Base-by-base conservation (phyloP, 305 asterid genomes). In the Solanum hybrid region DNA sequence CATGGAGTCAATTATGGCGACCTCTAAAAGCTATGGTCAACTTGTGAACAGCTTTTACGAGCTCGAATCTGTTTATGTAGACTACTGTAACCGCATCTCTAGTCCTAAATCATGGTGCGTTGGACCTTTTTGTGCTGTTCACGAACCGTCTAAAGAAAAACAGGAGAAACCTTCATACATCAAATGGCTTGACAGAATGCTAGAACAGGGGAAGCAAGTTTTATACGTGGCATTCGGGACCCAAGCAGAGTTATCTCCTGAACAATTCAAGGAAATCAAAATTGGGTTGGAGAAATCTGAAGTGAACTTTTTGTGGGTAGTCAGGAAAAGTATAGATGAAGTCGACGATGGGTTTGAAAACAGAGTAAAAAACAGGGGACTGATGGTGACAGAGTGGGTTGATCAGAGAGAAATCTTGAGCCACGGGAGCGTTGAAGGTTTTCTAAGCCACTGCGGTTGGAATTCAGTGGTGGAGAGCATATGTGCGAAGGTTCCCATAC, bases 221-320 rank as follows among this genome's bases (percentile, higher is more conserved):
- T 89, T 95, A 0, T 96, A 95, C 81, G 88, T 94, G 12, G 96
- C 97, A 3, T 96, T 95, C 10, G 98, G 99, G 14, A 91, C 16
- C 16, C 83, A 77, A 77, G 28, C 83, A 20, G 46, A 77, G 28
- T 2, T 77, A 77, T 34, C 83, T 3, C 29, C 89, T 3, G 74
- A 90, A n/a, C 98, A 95, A 12, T n/a, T 95, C 8, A 74, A 67
- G 1, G 98, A 96, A 77, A 95, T 96, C 20, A 95, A 89, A 11
- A 24, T 20, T 1, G 98, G 95, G 1, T 88, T 95, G 92, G 95
- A 92, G 76, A 89, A 89, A 46, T 91, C 98, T 0, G 12, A 86
- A 14, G 93, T 92, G 87, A 91, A 92, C 57, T 96, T 94, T 91
- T 57, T 96, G 82, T 96, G 97, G 98, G 96, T 94, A 3, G 90